These are phyloP conservation scores for Trypanosoma boissoni DNA, from an alignment of 208 protist species.

Conservation along the genomic window DNA sequence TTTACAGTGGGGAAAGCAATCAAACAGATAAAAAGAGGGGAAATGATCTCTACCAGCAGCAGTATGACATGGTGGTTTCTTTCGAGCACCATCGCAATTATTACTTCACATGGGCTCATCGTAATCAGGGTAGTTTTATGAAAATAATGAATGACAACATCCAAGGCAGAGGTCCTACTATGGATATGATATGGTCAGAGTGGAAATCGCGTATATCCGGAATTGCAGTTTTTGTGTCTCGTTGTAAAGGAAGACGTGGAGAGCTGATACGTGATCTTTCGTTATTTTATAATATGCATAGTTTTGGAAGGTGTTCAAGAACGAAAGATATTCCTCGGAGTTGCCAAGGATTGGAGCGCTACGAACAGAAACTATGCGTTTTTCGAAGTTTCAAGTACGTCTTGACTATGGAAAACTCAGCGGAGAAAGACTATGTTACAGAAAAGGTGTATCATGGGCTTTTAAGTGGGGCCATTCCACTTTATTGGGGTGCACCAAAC, in stretches of 20 bases:
- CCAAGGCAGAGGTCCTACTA: neutral
- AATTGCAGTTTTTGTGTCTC: conserved; percentile 27
- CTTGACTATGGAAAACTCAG: conserved; percentile 44
- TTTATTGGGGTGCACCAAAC: conserved; percentile 48
- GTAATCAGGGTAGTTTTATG: neutral
- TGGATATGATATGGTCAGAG: neutral
- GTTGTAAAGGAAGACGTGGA: conserved; percentile 24
- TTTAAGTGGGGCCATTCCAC: conserved; percentile 36
- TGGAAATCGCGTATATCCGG: conserved; percentile 17
- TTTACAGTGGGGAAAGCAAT: conserved; percentile 14
- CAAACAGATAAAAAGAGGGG: neutral
- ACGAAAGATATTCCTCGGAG: conserved; percentile 11
- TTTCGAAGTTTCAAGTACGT: conserved; percentile 42
- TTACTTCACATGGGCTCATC: conserved; percentile 11
- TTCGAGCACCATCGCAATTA: conserved; percentile 10
- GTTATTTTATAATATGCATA: conserved; percentile 41
- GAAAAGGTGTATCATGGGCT: conserved; percentile 71
- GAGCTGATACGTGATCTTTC: conserved; percentile 24
- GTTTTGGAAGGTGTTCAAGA: conserved; percentile 30
- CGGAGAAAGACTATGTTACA: conserved; percentile 57
- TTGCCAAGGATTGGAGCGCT: conserved; percentile 7
- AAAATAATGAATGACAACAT: conserved; percentile 5
- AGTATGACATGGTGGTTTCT: conserved; percentile 1
- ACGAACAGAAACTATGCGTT: conserved; percentile 34
- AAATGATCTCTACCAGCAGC: conserved; percentile 1